A percentile compares a stretch with the other conserved stretches of the same genome.
Conservation (phyloP, 2,329 filamentous ascomycete species). For the Aplosporella prunicola region DNA sequence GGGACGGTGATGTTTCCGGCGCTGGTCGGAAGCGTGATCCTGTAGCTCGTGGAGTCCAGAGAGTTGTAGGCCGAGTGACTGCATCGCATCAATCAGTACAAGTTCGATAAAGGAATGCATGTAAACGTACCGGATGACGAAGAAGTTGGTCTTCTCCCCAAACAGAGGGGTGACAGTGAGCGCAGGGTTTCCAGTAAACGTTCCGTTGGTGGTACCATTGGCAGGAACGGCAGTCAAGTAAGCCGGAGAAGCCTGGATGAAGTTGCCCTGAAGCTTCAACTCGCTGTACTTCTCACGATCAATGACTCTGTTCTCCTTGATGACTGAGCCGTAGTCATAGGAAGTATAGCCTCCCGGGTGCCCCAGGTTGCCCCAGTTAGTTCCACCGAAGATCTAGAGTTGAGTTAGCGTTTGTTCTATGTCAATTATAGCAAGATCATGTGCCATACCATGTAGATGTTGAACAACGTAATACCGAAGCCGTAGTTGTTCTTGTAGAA, state of each 20-base stretch:
- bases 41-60: constrained; percentile 50
- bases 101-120: no score
- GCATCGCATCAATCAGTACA: background rate
- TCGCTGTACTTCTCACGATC: constrained; percentile 70
- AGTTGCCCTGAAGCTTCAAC: constrained; percentile 66
- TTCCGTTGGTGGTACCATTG: constrained; percentile 19
- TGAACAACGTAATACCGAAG: constrained; percentile 58
- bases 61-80: constrained; percentile 59
- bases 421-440: background rate
- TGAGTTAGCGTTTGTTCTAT: background rate
- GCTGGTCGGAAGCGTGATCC: constrained; percentile 52
- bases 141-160: constrained; percentile 49
- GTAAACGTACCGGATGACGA: constrained; percentile 39
- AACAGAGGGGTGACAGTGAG: constrained; percentile 54
- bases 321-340: constrained; percentile 54
- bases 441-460: constrained; percentile 58
- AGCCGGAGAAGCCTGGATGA: constrained; percentile 60
- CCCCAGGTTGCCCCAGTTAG: constrained; percentile 71
- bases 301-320: constrained; percentile 60
- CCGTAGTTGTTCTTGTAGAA: constrained; percentile 70
- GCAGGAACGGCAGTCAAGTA: constrained; percentile 47
- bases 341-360: constrained; percentile 50
- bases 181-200: constrained; percentile 32
- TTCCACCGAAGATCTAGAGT: constrained; percentile 57
- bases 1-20: constrained; percentile 49